A percentile compares a stretch with the other conserved stretches of the same genome.
These are phyloP conservation scores for Microbotryomycetes sp. DNA, from an alignment of 1,284 basidiomycete species.

Conservation along the genomic window DNA sequence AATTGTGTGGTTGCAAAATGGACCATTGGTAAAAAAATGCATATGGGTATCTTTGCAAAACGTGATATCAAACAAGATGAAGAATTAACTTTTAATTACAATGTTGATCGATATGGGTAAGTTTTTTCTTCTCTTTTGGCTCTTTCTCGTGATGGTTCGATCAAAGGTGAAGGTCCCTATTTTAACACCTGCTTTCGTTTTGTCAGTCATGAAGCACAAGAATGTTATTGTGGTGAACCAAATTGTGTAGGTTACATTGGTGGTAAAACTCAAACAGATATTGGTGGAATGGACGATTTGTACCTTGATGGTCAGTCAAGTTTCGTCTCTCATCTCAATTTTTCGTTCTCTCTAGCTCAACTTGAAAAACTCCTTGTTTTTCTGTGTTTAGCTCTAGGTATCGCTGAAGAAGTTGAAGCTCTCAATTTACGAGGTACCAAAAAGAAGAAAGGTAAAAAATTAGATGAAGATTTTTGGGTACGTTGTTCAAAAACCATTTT, in stretches of 20 bases:
- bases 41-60: conserved; percentile 98
- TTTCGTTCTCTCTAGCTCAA: background rate
- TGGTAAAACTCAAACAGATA: conserved; percentile 97
- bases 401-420: conserved; percentile 79
- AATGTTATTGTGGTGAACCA: conserved; percentile 90
- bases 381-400: conserved; percentile 70
- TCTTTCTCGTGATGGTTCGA: background rate
- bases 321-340: conserved; percentile 4
- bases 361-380: background rate
- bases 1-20: conserved; percentile 99
- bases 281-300: conserved; percentile 85
- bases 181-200: too few relatives aligned
- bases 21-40: conserved; percentile 83
- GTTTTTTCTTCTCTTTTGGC: conserved; percentile 39
- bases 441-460: conserved; percentile 83
- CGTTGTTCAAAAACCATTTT: conserved; percentile 30
- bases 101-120: conserved; percentile 96
- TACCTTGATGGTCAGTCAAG: conserved; percentile 66
- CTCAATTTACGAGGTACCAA: conserved; percentile 65
- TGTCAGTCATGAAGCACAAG: conserved; percentile 82
- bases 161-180: background rate
- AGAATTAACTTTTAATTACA: conserved; percentile 99
- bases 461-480: conserved; percentile 88
- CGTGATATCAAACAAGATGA: conserved; percentile 73
- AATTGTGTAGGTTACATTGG: conserved; percentile 96